Evolutionary conservation across 495 filamentous ascomycete genomes (phyloP).

Genomic region (Jackrogersella minutella): DNA sequence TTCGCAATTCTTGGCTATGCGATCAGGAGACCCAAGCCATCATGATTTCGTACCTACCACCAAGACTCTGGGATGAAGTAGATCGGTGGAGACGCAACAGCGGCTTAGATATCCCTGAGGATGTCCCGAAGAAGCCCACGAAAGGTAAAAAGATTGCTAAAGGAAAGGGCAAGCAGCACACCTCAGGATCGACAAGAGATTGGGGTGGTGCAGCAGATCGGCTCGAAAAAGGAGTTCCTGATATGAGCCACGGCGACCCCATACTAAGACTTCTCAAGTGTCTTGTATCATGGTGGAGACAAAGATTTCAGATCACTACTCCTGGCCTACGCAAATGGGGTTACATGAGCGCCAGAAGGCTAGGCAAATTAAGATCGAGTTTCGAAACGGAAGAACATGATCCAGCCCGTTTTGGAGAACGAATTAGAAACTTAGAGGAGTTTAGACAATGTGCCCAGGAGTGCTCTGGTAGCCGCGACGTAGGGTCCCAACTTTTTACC

Average conservation of each 20-base stretch:
- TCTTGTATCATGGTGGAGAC: conserved; percentile 85
- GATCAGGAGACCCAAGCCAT: conserved; percentile 81
- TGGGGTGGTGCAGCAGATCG: conserved; percentile 76
- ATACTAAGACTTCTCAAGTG: conserved; percentile 79
- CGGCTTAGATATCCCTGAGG: conserved; percentile 62
- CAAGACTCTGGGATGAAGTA: conserved; percentile 72
- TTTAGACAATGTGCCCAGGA: conserved; percentile 73
- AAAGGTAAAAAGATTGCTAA: conserved; percentile 48
- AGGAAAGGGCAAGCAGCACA: conserved; percentile 55
- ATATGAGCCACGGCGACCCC: conserved; percentile 83
- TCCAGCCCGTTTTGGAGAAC: conserved; percentile 74
- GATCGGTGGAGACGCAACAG: conserved; percentile 75
- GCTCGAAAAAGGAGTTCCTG: conserved; percentile 70
- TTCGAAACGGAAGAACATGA: conserved; percentile 71
- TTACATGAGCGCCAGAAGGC: conserved; percentile 73
- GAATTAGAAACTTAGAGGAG: conserved; percentile 67
- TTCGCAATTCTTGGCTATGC: conserved; percentile 87
- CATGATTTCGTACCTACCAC: conserved; percentile 73
- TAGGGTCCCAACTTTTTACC: conserved; percentile 90
- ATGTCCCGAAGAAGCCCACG: conserved; percentile 42
- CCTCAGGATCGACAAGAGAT: conserved; percentile 65
- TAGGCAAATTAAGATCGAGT: conserved; percentile 71
- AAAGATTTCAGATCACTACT: conserved; percentile 77
- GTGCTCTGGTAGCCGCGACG: conserved; percentile 84
- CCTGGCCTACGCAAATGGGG: conserved; percentile 89